Conservation (phyloP, 176 grass and related monocot genomes). For the Pontederia paniculata region DNA sequence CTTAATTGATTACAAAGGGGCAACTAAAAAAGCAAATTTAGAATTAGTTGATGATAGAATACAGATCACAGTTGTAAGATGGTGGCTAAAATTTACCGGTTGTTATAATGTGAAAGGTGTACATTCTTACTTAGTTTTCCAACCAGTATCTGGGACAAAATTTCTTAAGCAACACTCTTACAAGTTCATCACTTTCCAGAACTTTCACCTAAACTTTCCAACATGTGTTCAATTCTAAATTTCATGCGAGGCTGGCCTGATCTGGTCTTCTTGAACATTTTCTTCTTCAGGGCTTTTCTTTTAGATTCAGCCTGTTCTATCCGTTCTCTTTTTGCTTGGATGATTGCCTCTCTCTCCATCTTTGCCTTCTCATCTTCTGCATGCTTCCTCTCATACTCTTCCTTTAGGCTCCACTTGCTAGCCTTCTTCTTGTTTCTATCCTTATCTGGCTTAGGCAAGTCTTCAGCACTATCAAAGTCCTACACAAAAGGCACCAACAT, state of each 20-base stretch:
- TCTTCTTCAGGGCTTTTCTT: conserved; percentile 47
- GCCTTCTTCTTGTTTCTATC: conserved; percentile 6
- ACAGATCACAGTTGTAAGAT: too few relatives aligned
- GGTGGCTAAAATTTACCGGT: too few relatives aligned
- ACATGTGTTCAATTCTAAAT: conserved; percentile 73
- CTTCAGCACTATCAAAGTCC: conserved; percentile 18
- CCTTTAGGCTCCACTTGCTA: conserved; percentile 40
- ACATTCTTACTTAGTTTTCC: too few relatives aligned
- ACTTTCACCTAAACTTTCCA: conserved; percentile 54
- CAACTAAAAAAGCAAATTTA: too few relatives aligned
- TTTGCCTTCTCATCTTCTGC: conserved; percentile 57
- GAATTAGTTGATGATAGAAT: too few relatives aligned
- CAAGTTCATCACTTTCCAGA: conserved; percentile 27
- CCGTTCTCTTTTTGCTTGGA: conserved; percentile 43
- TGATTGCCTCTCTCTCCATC: conserved; percentile 40
- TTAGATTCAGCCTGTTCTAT: conserved; percentile 45
- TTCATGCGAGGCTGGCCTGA: conserved; percentile 82
- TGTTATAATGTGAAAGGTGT: too few relatives aligned
- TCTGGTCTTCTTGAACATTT: conserved; percentile 89
- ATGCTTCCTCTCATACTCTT: conserved; percentile 69
- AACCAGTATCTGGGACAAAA: neutral
- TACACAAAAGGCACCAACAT: neutral
- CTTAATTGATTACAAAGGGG: too few relatives aligned
- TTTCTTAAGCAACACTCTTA: neutral
- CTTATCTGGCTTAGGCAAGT: conserved; percentile 17